Conservation (phyloP, 2,329 filamentous ascomycete species). For the Incumbomyces lentus region DNA sequence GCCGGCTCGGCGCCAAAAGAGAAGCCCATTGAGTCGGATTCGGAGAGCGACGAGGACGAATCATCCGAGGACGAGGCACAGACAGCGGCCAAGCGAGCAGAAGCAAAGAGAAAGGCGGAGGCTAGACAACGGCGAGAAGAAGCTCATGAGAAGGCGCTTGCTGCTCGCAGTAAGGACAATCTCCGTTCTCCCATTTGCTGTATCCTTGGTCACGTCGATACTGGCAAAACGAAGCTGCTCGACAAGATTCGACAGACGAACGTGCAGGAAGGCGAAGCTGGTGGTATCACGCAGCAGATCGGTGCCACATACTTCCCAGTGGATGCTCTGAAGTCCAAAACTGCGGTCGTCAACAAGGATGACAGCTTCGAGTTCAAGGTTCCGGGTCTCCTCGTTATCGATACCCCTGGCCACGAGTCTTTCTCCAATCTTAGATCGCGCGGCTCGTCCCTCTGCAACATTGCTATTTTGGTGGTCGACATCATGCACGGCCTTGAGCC, state of each 20-base stretch:
- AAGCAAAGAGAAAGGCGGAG: constrained; percentile 72
- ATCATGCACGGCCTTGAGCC: constrained; percentile 99
- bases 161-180: constrained; percentile 84
- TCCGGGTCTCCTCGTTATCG: constrained; percentile 89
- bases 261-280: constrained; percentile 96
- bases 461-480: constrained; percentile 96
- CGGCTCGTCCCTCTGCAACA: constrained; percentile 97
- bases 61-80: constrained; percentile 57
- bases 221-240: constrained; percentile 96
- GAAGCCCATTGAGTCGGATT: constrained; percentile 30
- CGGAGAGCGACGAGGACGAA: constrained; percentile 50
- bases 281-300: constrained; percentile 99
- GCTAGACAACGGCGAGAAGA: constrained; percentile 80
- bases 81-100: constrained; percentile 58
- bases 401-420: constrained; percentile 98
- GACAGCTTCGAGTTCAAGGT: constrained; percentile 92
- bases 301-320: constrained; percentile 98
- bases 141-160: constrained; percentile 82
- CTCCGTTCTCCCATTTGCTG: constrained; percentile 97
- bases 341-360: constrained; percentile 82
- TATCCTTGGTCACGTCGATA: constrained; percentile 99
- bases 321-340: constrained; percentile 87
- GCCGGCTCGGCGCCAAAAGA: constrained; percentile 10
- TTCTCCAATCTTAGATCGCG: constrained; percentile 96
- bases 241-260: constrained; percentile 99